Evolutionary conservation across 208 protist genomes (phyloP), one percentile per base, ranked within the genome.

Genomic region (Crithidia bombi): DNA sequence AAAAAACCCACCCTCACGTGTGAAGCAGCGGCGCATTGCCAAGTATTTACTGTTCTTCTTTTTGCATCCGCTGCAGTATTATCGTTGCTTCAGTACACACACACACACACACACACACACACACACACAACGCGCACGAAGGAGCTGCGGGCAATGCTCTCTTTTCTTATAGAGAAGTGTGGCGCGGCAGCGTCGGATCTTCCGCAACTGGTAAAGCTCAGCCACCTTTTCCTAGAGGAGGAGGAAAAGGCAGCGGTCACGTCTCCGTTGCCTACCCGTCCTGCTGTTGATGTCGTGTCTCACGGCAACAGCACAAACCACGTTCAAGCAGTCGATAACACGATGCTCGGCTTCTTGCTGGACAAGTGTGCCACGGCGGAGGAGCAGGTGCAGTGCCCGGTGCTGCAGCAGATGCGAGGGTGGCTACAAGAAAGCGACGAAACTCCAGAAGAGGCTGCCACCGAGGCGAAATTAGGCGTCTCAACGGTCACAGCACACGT

Each of bases 91-190:
- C 44, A 23, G 5, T 21, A 6, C 44, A 19, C 44, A 5, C 10
- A 23, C 9, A 21, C 15, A 50, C 7, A 19, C 21, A 21, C 38
- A 43, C 38, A 43, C 38, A 17, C 23, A 12, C 23, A 1, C 10
- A 3, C 21, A 30, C 21, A 4, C 10, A 5, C 30, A 15, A 32
- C n/a, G n/a, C n/a, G n/a, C n/a, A n/a, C n/a, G n/a, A n/a, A n/a
- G n/a, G 17, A 23, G 38, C 2, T 47, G 47, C 15, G 12, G 2
- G 32, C 23, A 26, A 72, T 73, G 65, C 36, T 78, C 23, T 63
- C 58, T 19, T 66, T 73, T 52, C 65, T 78, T 19, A 61, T 78
- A 9, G 19, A 62, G 10, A 26, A 68, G 21, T 73, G 65, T 32
- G 73, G 59, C 30, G 51, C 65, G 6, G 51, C 46, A 9, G 49